These are phyloP conservation scores for Dittrichia graveolens DNA, from an alignment of 129 eudicot species.

Conservation along the genomic window DNA sequence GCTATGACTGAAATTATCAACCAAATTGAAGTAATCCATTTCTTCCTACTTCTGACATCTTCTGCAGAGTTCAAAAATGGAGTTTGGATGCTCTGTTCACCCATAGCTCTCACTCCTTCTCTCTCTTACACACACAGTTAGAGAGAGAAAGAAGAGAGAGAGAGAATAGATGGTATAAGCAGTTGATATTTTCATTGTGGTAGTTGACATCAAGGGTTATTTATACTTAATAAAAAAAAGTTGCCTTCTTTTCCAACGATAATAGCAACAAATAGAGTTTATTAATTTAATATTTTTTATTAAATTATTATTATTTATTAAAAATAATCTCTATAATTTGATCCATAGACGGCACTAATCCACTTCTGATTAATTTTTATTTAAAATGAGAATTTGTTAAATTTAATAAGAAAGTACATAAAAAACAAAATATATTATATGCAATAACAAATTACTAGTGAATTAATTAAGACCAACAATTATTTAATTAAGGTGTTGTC, in stretches of 20 bases:
- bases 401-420: too few species aligned
- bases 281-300: too few species aligned
- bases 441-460: too few species aligned
- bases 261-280: not conserved
- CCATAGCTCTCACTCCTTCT: constrained; percentile 21
- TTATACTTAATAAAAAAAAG: not conserved
- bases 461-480: too few species aligned
- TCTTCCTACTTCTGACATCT: constrained; percentile 12
- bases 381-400: too few species aligned
- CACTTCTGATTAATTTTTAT: too few species aligned
- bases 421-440: too few species aligned
- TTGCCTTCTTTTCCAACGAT: not conserved
- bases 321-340: too few species aligned
- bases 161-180: not conserved
- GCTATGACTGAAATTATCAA: constrained; percentile 27
- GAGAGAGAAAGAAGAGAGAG: not conserved
- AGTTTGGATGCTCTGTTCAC: constrained; percentile 16
- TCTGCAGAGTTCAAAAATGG: constrained; percentile 24
- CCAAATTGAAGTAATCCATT: constrained; percentile 22
- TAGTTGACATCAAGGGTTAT: not conserved
- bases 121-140: not conserved
- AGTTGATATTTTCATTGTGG: not conserved
- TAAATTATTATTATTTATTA: too few species aligned
- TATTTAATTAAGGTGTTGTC: too few species aligned
- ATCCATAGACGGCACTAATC: too few species aligned